Evolutionary conservation across 1,139 yeast genomes (phyloP), one percentile per base, ranked within the genome.

Genomic region (Debaryomycetaceae sp.): DNA sequence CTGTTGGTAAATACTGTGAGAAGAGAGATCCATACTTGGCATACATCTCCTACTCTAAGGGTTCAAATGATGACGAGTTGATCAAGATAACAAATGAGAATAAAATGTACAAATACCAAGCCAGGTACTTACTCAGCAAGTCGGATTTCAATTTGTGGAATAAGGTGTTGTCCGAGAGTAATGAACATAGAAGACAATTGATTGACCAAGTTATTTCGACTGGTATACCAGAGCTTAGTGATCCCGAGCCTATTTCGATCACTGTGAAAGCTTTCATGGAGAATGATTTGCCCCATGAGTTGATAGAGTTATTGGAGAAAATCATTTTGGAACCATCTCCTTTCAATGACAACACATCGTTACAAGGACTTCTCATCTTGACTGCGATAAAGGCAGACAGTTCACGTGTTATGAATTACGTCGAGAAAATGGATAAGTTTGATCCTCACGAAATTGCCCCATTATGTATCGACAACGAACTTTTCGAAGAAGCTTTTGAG

Each of bases 21-120:
- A 93, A 89, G 81, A 86, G 99, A 68, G 99, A 93, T 62, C 99
- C 99, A 49, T 93, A 89, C 72, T 77, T 93, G 65, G 99, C 99
- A 17, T 93, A 89, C 67, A 93, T 93, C 69, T 95, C 97, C 45
- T 93, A 93, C 67, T 95, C 95, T 52, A 91, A 90, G 71, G 99
- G 99, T 63, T 76, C 80, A 46, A 91, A 93, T 59, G 97, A 93
- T 65, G 84, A 77, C 49, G 99, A 93, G 66, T 80, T 93, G 61
- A 81, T 93, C 59, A 77, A 82, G 59, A 90, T 93, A 65, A 93
- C 99, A 55, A 93, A 93, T 63, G 99, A 95, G 62, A 93, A 93
- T 68, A 83, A 95, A 58, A 93, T 93, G 99, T 93, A 87, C 78
- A 95, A 95, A 69, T 93, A 93, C 68, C 99, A 95, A 75, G 99